Percentiles rank a stretch among this genome's conserved stretches.
These are phyloP conservation scores for Schizothecium vesticola DNA, from an alignment of 495 filamentous ascomycete genomes.

Conservation along the genomic window DNA sequence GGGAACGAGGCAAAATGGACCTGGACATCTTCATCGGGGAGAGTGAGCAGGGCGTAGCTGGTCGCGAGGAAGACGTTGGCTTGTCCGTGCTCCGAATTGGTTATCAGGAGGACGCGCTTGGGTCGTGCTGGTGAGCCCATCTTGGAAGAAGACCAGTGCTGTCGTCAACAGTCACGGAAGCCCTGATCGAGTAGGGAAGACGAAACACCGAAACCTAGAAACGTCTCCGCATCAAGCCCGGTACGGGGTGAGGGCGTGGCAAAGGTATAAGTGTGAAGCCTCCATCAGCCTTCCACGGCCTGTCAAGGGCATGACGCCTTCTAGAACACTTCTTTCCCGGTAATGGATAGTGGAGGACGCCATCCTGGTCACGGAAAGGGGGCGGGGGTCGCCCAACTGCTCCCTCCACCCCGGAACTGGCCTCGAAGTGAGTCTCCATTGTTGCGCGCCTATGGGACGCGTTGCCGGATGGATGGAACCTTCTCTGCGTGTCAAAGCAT, in stretches of 20 bases:
- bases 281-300: background rate
- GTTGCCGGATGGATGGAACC: background rate
- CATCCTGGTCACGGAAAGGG: background rate
- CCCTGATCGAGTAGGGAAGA: background rate
- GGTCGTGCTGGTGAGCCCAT: conserved; percentile 18
- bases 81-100: conserved; percentile 53
- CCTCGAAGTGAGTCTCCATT: background rate
- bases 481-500: background rate
- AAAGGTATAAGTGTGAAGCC: background rate
- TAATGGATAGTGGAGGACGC: background rate
- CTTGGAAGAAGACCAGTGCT: background rate
- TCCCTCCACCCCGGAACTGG: background rate
- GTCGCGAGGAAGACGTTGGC: conserved; percentile 52
- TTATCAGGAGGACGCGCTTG: conserved; percentile 44
- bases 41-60: conserved; percentile 43
- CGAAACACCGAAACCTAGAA: background rate
- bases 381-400: background rate
- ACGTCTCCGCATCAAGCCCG: background rate
- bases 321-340: background rate
- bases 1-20: conserved; percentile 52
- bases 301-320: background rate
- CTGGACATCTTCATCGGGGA: conserved; percentile 31
- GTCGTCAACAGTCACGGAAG: background rate
- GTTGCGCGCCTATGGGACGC: background rate
- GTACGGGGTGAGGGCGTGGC: background rate